Base-by-base conservation (phyloP, 768 basidiomycete genomes). In the Rhodotorula paludigena region DNA sequence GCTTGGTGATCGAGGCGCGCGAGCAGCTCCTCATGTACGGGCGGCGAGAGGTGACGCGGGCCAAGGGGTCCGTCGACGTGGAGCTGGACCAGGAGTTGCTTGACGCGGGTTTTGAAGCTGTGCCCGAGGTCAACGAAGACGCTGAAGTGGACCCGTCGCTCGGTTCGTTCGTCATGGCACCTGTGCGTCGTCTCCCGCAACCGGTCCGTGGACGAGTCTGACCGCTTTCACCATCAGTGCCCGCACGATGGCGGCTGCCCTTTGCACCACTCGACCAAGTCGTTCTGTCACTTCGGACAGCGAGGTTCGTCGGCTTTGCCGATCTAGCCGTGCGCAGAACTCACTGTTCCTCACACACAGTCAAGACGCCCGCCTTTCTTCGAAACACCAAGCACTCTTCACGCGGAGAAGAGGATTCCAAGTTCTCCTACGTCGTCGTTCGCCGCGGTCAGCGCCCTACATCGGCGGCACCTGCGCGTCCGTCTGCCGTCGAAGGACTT, bases 241-340 rank as follows among this genome's bases (percentile, higher is more conserved):
- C 90, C 94, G 20, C 94, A 98, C 74, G 93, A 98, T 76, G 82
- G 82, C 32, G 80, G 81, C 49, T 97, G 94, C 77, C 93, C 94
- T 3, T 79, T 97, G 11, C 75, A 74, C 23, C 60, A 58, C 25
- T 35, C 82, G 20, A 77, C 77, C 4, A 70, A 73, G 23, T 73
- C 78, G 32, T 74, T 73, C 67, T 98, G 94, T 75, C 86, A 88
- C 25, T 96, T 93, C 79, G 84, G 85, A 14, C 94, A 97, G 76
- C 85, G 92, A 56, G 58, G 74, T 75, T 5, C 18, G 67, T 20
- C 16, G 18, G 11, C 30, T 23, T 23, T 28, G 20, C 28, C 53
- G 16, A 25, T 10, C 23, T 33, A 33, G 6, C 20, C 8, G 44
- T 32, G 7, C 47, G 35, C 44, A 52, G 7, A 42, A 3, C 47